Conservation (phyloP, 257 asterid genomes). For the Salvia miltiorrhiza region DNA sequence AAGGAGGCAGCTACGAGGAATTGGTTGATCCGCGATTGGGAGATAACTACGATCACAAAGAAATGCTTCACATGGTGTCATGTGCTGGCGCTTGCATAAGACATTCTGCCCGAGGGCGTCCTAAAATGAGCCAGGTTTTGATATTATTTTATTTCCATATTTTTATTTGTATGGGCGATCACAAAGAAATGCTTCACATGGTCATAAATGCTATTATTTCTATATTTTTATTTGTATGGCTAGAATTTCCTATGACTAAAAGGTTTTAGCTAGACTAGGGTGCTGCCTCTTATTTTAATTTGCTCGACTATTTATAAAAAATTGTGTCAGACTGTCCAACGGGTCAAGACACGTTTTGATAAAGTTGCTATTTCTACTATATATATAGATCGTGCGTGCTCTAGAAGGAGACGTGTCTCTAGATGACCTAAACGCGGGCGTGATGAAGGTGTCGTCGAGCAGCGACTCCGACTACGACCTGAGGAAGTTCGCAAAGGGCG, state of each 20-base stretch:
- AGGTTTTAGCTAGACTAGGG: too few species aligned
- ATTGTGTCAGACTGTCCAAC: too few species aligned
- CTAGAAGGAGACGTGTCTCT: slow-evolving; percentile 76
- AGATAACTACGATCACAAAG: slow-evolving; percentile 53
- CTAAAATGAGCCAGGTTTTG: slow-evolving; percentile 80
- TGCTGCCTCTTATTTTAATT: too few species aligned
- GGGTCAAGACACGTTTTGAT: too few species aligned
- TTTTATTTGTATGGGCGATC: too few species aligned
- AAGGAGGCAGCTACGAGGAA: slow-evolving; percentile 60
- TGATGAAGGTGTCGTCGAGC: slow-evolving; percentile 36
- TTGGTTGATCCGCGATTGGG: slow-evolving; percentile 68
- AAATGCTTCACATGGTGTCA: slow-evolving; percentile 74
- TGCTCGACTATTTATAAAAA: too few species aligned
- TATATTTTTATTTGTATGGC: too few species aligned
- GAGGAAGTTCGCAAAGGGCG: slow-evolving; percentile 32
- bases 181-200: too few species aligned
- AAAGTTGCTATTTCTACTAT: too few species aligned
- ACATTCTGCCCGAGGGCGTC: slow-evolving; percentile 85
- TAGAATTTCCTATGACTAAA: too few species aligned
- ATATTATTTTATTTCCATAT: too few species aligned
- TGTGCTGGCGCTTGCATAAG: slow-evolving; percentile 68
- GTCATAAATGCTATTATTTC: too few species aligned
- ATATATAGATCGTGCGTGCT: slow-evolving; percentile 63
- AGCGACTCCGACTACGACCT: slow-evolving; percentile 56
- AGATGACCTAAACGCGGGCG: slow-evolving; percentile 52